phyloP scores from a whole-genome alignment of 1,284 basidiomycete genomes.

The Phellopilus nigrolimitatus region DNA sequence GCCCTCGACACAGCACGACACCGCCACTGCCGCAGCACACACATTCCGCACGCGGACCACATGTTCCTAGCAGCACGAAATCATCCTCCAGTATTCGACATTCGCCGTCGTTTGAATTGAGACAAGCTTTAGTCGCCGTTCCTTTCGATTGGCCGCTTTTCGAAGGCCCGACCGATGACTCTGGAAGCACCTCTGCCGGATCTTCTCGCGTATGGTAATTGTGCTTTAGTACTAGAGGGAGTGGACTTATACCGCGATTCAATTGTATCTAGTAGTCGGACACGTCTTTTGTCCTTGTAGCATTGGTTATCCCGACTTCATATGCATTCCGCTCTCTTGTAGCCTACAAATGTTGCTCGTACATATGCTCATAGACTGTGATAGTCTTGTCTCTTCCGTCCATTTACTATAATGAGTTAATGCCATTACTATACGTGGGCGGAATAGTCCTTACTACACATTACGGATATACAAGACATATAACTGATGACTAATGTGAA shows the following conservation, averaged over 20 bases:
- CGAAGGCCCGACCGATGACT: slow-evolving; percentile 18
- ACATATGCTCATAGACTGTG: too few species aligned
- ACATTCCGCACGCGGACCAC: too few species aligned
- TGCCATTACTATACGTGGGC: too few species aligned
- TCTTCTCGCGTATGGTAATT: slow-evolving; percentile 11
- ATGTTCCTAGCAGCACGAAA: too few species aligned
- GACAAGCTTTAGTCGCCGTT: slow-evolving; percentile 4
- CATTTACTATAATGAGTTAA: too few species aligned
- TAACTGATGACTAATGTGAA: background rate
- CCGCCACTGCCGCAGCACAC: background rate
- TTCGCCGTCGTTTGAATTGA: background rate
- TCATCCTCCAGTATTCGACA: too few species aligned
- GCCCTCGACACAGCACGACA: background rate
- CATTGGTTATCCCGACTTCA: too few species aligned
- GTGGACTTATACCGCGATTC: background rate
- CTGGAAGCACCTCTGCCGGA: slow-evolving; percentile 17
- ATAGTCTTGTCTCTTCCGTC: background rate
- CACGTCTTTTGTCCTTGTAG: background rate
- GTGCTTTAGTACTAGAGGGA: too few species aligned
- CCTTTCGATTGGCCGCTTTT: slow-evolving; percentile 15
- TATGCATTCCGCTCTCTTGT: background rate
- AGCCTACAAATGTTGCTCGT: background rate
- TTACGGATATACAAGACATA: background rate
- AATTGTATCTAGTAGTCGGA: slow-evolving; percentile 2
- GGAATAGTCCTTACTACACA: too few species aligned